Conservation (phyloP, 2,329 filamentous ascomycete genomes). For the Helotiales sp. region DNA sequence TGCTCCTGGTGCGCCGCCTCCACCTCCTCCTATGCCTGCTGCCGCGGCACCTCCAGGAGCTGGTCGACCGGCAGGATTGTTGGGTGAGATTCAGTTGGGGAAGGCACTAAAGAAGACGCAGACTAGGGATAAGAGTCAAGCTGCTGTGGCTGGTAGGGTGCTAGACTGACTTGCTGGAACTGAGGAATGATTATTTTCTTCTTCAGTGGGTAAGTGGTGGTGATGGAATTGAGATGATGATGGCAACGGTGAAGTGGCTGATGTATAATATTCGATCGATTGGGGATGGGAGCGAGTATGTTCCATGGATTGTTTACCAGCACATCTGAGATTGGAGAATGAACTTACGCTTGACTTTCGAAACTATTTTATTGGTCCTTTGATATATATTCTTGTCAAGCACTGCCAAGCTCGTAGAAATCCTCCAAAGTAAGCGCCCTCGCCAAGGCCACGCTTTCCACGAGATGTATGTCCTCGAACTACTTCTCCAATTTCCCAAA, state of each 20-base stretch:
- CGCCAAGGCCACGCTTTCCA: not conserved
- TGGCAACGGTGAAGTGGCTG: not conserved
- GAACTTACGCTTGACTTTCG: not conserved
- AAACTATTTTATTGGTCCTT: not conserved
- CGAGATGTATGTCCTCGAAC: no score
- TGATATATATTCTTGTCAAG: not conserved
- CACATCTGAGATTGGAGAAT: slow-evolving; percentile 5
- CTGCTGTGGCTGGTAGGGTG: slow-evolving; percentile 76
- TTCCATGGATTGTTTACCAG: not conserved
- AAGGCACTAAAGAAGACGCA: slow-evolving; percentile 80
- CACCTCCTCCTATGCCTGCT: slow-evolving; percentile 34
- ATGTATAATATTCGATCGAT: slow-evolving; percentile 7
- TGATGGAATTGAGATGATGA: not conserved
- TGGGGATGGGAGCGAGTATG: not conserved
- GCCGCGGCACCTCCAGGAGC: slow-evolving; percentile 36
- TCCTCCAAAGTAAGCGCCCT: not conserved
- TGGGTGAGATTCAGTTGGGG: slow-evolving; percentile 82
- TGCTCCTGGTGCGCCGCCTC: slow-evolving; percentile 41
- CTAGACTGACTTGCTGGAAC: slow-evolving; percentile 35
- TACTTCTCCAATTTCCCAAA: not conserved
- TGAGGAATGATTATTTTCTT: not conserved
- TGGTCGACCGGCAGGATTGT: slow-evolving; percentile 60
- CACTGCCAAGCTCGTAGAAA: not conserved
- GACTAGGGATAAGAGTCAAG: slow-evolving; percentile 81
- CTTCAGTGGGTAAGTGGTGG: not conserved